Conservation (phyloP, 163 green algal genomes). For the Botryococcus braunii region DNA sequence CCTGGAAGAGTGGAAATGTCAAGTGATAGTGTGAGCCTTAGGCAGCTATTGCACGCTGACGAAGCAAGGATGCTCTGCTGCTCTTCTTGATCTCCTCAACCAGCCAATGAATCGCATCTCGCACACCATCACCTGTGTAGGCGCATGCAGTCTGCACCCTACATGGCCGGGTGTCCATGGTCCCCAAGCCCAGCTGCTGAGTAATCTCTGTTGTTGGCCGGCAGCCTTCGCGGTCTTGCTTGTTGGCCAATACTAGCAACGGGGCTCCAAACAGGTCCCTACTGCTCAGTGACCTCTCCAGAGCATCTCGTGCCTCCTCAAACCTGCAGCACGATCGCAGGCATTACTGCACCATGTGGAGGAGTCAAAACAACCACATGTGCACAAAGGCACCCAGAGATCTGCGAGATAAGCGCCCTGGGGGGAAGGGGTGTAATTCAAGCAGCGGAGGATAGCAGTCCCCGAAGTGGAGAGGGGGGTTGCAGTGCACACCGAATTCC, state of each 20-base stretch:
- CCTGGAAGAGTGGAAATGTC: no score
- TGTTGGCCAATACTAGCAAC: slow-evolving; percentile 73
- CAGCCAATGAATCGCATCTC: slow-evolving; percentile 69
- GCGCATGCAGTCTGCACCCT: slow-evolving; percentile 56
- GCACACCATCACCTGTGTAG: slow-evolving; percentile 57
- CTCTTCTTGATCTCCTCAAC: slow-evolving; percentile 52
- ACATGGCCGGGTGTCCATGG: slow-evolving; percentile 21
- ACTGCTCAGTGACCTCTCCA: slow-evolving; percentile 66
- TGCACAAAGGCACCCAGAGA: no score
- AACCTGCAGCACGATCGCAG: slow-evolving; percentile 57
- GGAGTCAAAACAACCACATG: no score
- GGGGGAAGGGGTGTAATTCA: no score
- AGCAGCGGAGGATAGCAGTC: no score
- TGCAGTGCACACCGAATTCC: no score
- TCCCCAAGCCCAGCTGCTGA: slow-evolving; percentile 39
- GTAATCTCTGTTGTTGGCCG: slow-evolving; percentile 30
- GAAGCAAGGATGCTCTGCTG: slow-evolving; percentile 12
- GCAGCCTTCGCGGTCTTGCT: slow-evolving; percentile 51
- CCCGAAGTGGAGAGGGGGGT: no score
- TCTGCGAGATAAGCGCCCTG: no score
- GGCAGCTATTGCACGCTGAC: no score
- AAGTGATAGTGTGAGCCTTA: no score
- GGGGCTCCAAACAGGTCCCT: slow-evolving; percentile 69
- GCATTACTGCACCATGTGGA: no score
- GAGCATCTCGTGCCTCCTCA: slow-evolving; percentile 65